A percentile compares a stretch with the other conserved stretches of the same genome.
phyloP scores from a whole-genome alignment of 2,329 filamentous ascomycete genomes.

The Emergomyces africanus region DNA sequence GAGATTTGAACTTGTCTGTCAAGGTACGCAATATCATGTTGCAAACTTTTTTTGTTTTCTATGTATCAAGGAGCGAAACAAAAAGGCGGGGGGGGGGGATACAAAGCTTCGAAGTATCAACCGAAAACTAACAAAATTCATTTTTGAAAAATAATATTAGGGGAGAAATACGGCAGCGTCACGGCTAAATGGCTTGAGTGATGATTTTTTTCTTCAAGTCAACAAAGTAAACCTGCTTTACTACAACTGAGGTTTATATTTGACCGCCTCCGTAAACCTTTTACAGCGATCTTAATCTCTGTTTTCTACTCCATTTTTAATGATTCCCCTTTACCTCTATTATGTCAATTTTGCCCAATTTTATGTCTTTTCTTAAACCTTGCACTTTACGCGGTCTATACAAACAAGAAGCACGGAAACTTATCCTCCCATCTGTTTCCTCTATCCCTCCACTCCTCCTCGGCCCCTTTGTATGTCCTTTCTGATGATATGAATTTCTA shows the following conservation, averaged over 20 bases:
- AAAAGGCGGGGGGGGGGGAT: background rate
- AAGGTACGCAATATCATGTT: background rate
- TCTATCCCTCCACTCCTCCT: background rate
- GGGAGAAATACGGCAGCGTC: conserved; percentile 1
- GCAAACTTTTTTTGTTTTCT: background rate
- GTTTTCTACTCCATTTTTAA: background rate
- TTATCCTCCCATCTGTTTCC: background rate
- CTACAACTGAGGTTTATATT: background rate
- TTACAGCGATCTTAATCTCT: background rate
- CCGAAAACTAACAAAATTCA: background rate
- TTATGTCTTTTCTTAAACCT: background rate
- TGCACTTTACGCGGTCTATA: background rate
- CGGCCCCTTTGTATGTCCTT: background rate
- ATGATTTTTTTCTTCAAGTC: background rate
- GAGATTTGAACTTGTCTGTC: conserved; percentile 1
- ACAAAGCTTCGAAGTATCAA: too few relatives aligned
- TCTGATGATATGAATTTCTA: background rate
- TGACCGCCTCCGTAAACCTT: background rate
- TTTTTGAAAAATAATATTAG: background rate
- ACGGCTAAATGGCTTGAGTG: conserved; percentile 1
- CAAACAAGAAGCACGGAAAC: background rate
- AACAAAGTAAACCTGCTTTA: background rate
- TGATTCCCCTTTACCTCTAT: background rate
- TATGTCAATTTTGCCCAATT: background rate
- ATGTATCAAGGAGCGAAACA: background rate